Evolutionary conservation across 352 stramenopile species (phyloP), one percentile per base, ranked within the genome.

Genomic region (Phytophthora hibernalis): DNA sequence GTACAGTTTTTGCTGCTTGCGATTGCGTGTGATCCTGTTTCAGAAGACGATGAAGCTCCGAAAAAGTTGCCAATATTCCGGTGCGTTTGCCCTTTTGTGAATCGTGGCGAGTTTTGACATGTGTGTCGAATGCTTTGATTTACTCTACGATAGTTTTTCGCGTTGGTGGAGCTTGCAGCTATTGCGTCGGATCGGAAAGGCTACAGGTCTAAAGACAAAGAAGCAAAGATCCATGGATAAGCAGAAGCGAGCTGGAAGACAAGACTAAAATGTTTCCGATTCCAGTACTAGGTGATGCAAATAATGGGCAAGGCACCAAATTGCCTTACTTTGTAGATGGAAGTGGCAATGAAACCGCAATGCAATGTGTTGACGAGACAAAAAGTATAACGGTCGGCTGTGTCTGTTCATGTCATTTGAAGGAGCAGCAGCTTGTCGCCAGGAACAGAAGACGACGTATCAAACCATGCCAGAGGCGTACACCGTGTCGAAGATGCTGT

Each of bases 401-500:
- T 65, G 49, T 66, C 61, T 62, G 48, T 54, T 71, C 44, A 43
- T 53, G n/a, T 13, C 35, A 47, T 51, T 58, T 13, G 12, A 38
- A 65, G 11, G n/a, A 49, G n/a, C 15, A 49, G n/a, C 15, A 12
- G 37, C 12, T 54, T 67, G 30, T 40, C 3, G 42, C 20, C 44
- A 51, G 35, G 24, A 45, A 10, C 10, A 12, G 12, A 57, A 30
- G 54, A 20, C 13, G 9, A 16, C 8, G 48, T 57, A 48, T 10
- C 28, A 43, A 42, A 5, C 53, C 24, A 85, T 86, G 71, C 54
- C 69, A 12, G 76, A 88, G 51, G 83, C 83, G 38, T 95, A 89
- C 75, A 96, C 87, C 21, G 83, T 96, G 48, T 91, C 85, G 22
- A 93, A 91, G 72, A 96, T 96, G 85, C 72, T 96, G 22, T 61